Evolutionary conservation across 2,329 filamentous ascomycete genomes (phyloP), one percentile per base, ranked within the genome.

Genomic region (Colletotrichum sp.): DNA sequence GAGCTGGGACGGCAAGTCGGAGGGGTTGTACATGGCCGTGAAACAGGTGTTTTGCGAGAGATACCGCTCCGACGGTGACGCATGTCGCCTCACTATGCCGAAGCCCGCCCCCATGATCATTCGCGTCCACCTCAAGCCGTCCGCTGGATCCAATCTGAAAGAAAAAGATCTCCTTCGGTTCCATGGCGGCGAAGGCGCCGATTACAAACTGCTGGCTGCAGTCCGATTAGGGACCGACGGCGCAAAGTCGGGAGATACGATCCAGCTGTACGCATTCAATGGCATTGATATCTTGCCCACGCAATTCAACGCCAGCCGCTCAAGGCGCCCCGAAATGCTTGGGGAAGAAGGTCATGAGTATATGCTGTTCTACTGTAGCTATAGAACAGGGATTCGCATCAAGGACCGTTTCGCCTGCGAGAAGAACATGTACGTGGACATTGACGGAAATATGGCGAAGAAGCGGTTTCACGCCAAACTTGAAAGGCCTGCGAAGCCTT

Each of bases 161-260:
- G 55, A 59, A 28, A 16, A 16, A 2, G 55, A 59, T 12, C 4
- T 28, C 13, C 16, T 26, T 15, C 24, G 24, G 4, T 18, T 59
- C 55, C 22, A 59, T 2, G 6, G 13, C 26, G 13, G 9, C 55
- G 16, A 59, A 26, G 12, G 4, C 13, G 15, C 3, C 8, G 1
- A 28, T 26, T 59, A 59, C 4, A 59, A 18, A 28, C 26, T 59
- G 24, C 12, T 59, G 8, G 55, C 16, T 6, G 55, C 55, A 26
- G 55, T 59, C 15, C 4, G 2, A 4, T 28, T 59, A 1, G 2
- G 22, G 3, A 59, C 3, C 12, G 13, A 59, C 55, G 12, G 3
- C 5, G 6, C 24, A 0, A 18, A 24, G 1, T 22, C 24, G 1
- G 55, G 3, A 26, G 55, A 59, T 5, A 59, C 26, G 2, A 18